Evolutionary conservation across 169 alveolate genomes (phyloP).

Genomic region (Cyclospora cayetanensis): DNA sequence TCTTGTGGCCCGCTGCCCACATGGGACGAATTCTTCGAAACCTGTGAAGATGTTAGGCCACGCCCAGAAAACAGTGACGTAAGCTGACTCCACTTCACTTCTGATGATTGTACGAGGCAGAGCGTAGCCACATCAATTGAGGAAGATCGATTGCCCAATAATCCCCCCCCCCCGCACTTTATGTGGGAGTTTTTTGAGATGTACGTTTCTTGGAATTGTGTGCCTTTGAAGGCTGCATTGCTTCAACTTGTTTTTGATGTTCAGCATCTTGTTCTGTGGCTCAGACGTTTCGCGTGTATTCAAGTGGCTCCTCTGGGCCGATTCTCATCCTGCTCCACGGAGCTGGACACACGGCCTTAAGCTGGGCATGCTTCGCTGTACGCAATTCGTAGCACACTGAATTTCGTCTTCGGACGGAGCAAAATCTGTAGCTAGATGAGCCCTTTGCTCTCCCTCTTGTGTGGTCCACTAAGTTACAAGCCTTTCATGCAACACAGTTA

Average conservation of each 20-base stretch:
- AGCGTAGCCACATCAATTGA: no score
- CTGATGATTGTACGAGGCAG: no score
- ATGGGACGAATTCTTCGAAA: slow-evolving; percentile 58
- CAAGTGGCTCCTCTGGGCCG: slow-evolving; percentile 66
- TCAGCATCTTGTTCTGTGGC: background rate
- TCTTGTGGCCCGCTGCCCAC: slow-evolving; percentile 64
- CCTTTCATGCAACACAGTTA: no score
- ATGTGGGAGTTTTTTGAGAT: no score
- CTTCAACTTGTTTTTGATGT: background rate
- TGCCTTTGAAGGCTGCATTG: background rate
- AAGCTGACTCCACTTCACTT: background rate
- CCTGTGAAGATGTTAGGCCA: slow-evolving; percentile 39
- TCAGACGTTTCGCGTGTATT: slow-evolving; percentile 70
- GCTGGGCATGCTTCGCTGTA: slow-evolving; percentile 69
- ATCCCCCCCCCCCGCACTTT: no score
- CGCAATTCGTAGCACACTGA: background rate
- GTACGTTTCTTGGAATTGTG: no score
- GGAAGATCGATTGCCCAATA: no score
- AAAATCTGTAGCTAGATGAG: background rate
- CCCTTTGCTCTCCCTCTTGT: background rate
- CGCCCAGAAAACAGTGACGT: slow-evolving; percentile 20
- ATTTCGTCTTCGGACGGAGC: background rate
- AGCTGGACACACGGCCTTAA: slow-evolving; percentile 68
- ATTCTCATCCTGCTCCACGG: slow-evolving; percentile 68
- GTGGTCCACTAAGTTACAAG: background rate